These are phyloP conservation scores for Akanthomyces dipterigenus DNA, from an alignment of 2,329 filamentous ascomycete species.

Conservation along the genomic window DNA sequence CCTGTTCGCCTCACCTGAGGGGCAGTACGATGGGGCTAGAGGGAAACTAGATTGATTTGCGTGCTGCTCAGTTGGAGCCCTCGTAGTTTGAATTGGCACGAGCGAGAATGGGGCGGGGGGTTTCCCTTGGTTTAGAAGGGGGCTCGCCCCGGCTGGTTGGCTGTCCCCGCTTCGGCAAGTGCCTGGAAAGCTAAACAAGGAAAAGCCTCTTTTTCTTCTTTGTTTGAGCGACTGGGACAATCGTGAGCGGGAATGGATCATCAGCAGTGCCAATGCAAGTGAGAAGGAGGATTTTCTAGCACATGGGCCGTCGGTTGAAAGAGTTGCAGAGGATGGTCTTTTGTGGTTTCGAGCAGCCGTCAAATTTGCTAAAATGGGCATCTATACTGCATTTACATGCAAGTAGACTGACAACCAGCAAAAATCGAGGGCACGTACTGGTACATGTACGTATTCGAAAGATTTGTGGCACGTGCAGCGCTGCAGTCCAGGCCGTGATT, in stretches of 20 bases:
- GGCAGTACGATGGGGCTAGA: not conserved
- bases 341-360: not conserved
- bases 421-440: too few relatives aligned
- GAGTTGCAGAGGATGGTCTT: not conserved
- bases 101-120: not conserved
- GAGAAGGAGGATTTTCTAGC: too few relatives aligned
- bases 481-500: not conserved
- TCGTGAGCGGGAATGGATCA: not conserved
- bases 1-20: constrained; percentile 5
- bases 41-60: not conserved
- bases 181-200: too few relatives aligned
- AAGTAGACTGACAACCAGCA: too few relatives aligned
- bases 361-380: not conserved
- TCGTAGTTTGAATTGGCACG: not conserved
- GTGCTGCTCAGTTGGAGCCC: not conserved
- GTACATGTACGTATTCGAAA: not conserved
- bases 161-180: not conserved
- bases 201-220: too few relatives aligned
- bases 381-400: not conserved
- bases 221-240: too few relatives aligned
- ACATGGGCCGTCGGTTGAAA: not conserved
- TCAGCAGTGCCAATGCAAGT: too few relatives aligned
- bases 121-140: not conserved
- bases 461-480: not conserved
- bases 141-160: not conserved